Evolutionary conservation across 2,329 filamentous ascomycete species (phyloP), one percentile per base, ranked within the genome.

Genomic region (Truncatella angustata): DNA sequence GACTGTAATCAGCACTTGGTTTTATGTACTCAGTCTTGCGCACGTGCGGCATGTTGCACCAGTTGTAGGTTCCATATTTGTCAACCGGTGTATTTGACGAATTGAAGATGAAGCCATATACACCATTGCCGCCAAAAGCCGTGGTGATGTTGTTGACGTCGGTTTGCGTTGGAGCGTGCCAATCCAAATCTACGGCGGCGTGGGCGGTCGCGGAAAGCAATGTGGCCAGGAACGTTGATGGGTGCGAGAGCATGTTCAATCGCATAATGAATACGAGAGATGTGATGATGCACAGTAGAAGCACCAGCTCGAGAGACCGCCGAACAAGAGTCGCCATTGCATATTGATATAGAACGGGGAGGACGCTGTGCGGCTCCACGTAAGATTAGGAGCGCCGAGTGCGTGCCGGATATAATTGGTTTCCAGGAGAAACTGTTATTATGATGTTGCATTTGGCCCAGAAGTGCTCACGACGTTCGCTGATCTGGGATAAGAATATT

Each of bases 31-130:
- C 87, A 12, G 69, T 68, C 20, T 67, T 71, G 28, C 88, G 79
- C n/a, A 89, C 86, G 70, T 93, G 90, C 1, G 90, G 90, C 88
- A 94, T 94, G 63, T 94, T 92, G 70, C 90, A 94, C 78, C 79
- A 93, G 67, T 93, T 91, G 69, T 92, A 92, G 1, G 72, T 77
- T 5, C 83, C 82, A 68, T 88, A 86, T 34, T 73, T 59, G 1
- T 69, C 63, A 50, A 76, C 70, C 0, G 87, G 81, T 0, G 81
- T 80, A 1, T 71, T 58, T 1, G 87, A 90, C 30, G 79, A 78
- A 62, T 90, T 84, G 70, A 86, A 94, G 16, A 89, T 77, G 65
- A 91, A 92, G 2, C 87, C 88, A 66, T 90, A 86, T 0, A 85
- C 78, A 1, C 87, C 89, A 2, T 76, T 72, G 6, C 78, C 76